Evolutionary conservation across 2,329 filamentous ascomycete genomes (phyloP), one percentile per base, ranked within the genome.

Genomic region (Microdochium paspali): DNA sequence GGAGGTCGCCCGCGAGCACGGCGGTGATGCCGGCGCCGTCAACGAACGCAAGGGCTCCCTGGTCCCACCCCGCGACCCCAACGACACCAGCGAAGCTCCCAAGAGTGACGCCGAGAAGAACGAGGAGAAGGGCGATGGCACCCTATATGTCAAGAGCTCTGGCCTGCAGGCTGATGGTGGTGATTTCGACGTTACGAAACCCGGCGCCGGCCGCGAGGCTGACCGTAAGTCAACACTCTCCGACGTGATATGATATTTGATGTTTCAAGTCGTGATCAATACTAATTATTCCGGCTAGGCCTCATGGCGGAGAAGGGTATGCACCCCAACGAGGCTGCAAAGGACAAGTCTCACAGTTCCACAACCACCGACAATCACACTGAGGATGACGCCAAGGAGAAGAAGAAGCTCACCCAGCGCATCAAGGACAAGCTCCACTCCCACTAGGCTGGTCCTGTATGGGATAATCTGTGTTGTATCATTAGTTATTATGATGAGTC

Each of bases 351-450:
- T 21, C 47, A 50, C 24, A 21, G 35, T 9, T 12, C 35, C 35
- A 15, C 35, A 21, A 9, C 35, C 35, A 21, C 12, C 35, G 31
- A 35, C 31, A 15, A 21, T 18, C 35, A 40, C 12, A 20, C 3
- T 18, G 35, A 40, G 3, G 18, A 46, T 12, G 55, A 60, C 45
- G 56, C 58, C 39, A 59, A 62, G 51, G 66, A 67, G 47, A 79
- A 80, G 65, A 69, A 68, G 43, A 75, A 75, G 52, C 58, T 84
- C 35, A 73, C 73, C 50, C 72, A 82, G 49, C 84, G 83, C 68
- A 77, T 87, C 64, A 87, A 85, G 75, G 74, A 76, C 48, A 86
- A 85, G 70, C 65, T 86, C 50, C 81, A 85, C 64, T 66, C 65
- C 48, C 66, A 72, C 56, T 70, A 58, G 46, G 28, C 9, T 28